phyloP scores from a whole-genome alignment of 768 basidiomycete genomes.

The Leccinum boreale region DNA sequence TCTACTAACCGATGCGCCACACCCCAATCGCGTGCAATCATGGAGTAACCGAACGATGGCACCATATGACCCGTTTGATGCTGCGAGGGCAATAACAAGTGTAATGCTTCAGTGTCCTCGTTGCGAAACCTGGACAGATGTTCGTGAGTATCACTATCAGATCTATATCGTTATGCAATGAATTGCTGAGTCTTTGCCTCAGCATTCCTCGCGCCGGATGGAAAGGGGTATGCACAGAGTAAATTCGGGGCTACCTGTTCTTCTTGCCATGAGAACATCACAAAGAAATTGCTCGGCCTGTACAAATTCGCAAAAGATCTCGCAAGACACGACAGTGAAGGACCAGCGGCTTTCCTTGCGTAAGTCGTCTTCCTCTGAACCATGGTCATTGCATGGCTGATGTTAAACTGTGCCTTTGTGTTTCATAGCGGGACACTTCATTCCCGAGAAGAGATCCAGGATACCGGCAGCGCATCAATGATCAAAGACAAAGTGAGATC shows the following conservation, averaged over 20 bases:
- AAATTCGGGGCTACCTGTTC: conserved; percentile 35
- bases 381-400: too few relatives aligned
- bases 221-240: conserved; percentile 47
- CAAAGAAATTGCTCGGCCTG: conserved; percentile 37
- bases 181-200: neutral
- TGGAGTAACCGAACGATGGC: too few relatives aligned
- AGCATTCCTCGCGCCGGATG: conserved; percentile 39
- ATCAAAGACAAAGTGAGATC: conserved; percentile 18
- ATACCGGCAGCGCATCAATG: conserved; percentile 18
- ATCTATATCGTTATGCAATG: neutral
- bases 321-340: conserved; percentile 6
- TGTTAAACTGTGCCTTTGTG: too few relatives aligned
- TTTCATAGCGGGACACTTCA: neutral
- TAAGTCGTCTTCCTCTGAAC: too few relatives aligned
- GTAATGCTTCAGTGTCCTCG: too few relatives aligned
- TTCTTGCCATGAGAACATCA: conserved; percentile 37
- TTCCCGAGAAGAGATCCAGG: conserved; percentile 17
- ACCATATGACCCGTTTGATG: too few relatives aligned
- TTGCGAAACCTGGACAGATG: neutral
- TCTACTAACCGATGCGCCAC: too few relatives aligned
- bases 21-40: too few relatives aligned
- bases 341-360: neutral
- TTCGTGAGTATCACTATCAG: neutral
- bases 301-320: conserved; percentile 39
- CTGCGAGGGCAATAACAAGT: too few relatives aligned